phyloP scores from a whole-genome alignment of 2,329 filamentous ascomycete species.

The Mycogone perniciosa region DNA sequence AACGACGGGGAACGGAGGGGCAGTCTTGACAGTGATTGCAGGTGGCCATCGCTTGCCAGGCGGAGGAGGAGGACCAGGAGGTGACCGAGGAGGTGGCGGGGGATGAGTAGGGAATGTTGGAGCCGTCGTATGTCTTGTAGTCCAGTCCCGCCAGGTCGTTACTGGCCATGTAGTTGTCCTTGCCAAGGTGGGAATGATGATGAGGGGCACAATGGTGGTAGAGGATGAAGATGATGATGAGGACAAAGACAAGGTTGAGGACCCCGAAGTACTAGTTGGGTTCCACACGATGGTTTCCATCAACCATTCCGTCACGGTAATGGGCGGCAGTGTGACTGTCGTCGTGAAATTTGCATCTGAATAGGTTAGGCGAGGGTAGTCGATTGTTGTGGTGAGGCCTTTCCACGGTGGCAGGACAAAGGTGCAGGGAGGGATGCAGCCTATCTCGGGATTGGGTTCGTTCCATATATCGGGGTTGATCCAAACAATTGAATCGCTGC shows the following conservation, averaged over 20 bases:
- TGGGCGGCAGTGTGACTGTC: slow-evolving; percentile 23
- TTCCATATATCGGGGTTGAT: slow-evolving; percentile 24
- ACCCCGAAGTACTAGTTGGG: background rate
- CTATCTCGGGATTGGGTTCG: slow-evolving; percentile 23
- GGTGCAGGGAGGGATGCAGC: slow-evolving; percentile 23
- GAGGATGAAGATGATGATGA: background rate
- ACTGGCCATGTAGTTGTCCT: background rate
- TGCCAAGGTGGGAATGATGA: background rate
- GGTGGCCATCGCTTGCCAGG: no score
- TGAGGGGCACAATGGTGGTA: background rate
- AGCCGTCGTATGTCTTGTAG: background rate
- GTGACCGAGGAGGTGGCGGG: background rate
- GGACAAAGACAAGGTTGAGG: background rate
- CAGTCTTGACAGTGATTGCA: background rate
- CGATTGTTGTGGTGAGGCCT: slow-evolving; percentile 21
- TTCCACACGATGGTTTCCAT: slow-evolving; percentile 15
- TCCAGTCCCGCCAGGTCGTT: background rate
- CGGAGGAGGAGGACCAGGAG: no score
- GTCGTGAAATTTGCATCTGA: slow-evolving; percentile 25
- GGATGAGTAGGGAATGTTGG: background rate
- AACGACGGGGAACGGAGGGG: background rate
- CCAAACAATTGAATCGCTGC: slow-evolving; percentile 10
- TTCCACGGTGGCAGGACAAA: slow-evolving; percentile 24
- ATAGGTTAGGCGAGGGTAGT: slow-evolving; percentile 27
- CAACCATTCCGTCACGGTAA: slow-evolving; percentile 21